Base-by-base conservation (phyloP, 2,329 filamentous ascomycete species). In the Thelonectria discophora region DNA sequence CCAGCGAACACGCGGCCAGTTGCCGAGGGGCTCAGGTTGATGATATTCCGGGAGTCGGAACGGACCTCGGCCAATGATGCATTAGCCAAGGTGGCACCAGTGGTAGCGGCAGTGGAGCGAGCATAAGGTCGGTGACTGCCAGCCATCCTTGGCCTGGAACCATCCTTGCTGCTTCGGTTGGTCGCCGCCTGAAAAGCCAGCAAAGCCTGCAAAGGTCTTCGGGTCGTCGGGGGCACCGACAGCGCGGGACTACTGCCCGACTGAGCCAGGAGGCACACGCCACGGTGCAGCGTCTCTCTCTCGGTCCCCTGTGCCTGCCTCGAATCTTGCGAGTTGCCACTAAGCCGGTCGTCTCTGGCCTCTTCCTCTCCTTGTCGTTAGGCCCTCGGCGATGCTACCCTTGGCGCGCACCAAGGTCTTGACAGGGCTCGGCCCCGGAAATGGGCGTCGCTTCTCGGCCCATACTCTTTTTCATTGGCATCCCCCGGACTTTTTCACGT, bases 41-140 rank as follows among this genome's bases (percentile, higher is more conserved):
- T 70, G 67, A 70, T 71, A 71, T 71, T 48, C 49, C 69, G 69
- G 69, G 49, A 68, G 60, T 71, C 69, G 69, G 69, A 61, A 61
- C 69, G 69, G 69, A 56, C 51, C 61, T 71, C 69, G 69, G 69
- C 45, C 59, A 68, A 63, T 70, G 69, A 71, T 65, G 69, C 64
- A 24, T 24, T 3, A 71, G 48, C 24, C 40, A 24, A 34, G 37
- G 43, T 58, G 53, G 46, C 40, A 20, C 47, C 18, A 48, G 58
- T 60, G 58, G 52, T 30, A 30, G 27, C 27, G 27, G 27, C 27
- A 30, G 27, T 30, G 27, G 27, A 30, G 27, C 27, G 21, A 24
- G 21, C 17, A 40, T 47, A 21, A 56, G 9, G 53, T 21, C 12
- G n/a, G 47, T 21, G 52, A 47, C 32, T 42, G 12, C 37, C 43